Percentiles rank a stretch among this genome's conserved stretches.
These are phyloP conservation scores for Platismatia glauca DNA, from an alignment of 495 filamentous ascomycete genomes.

Conservation along the genomic window DNA sequence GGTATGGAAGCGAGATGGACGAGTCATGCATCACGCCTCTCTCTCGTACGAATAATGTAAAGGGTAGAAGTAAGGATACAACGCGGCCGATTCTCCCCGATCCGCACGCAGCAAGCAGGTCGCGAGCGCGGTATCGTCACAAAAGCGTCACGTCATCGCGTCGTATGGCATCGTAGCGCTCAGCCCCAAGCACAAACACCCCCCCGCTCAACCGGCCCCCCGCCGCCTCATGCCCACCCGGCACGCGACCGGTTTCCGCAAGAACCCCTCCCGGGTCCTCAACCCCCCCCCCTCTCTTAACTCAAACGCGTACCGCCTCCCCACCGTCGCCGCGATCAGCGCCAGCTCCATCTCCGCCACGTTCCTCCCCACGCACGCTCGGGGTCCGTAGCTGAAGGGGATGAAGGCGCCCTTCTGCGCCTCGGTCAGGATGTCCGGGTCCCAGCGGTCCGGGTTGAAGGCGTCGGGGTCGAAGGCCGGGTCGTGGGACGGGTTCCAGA, in stretches of 20 bases:
- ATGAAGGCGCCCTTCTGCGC: slow-evolving; percentile 74
- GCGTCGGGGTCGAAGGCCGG: slow-evolving; percentile 46
- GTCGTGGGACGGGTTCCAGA: slow-evolving; percentile 61
- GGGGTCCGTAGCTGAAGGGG: slow-evolving; percentile 74
- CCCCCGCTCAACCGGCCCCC: not conserved
- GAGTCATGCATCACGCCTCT: no score
- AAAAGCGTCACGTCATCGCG: no score
- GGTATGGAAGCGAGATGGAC: no score
- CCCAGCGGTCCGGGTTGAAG: slow-evolving; percentile 81
- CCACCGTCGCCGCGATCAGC: slow-evolving; percentile 69
- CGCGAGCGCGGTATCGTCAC: no score
- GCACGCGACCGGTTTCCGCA: slow-evolving; percentile 76
- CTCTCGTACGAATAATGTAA: no score
- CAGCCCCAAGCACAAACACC: no score
- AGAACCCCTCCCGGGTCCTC: slow-evolving; percentile 79
- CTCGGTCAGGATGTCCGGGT: slow-evolving; percentile 41
- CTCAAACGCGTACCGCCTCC: slow-evolving; percentile 64
- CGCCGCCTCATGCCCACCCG: slow-evolving; percentile 59
- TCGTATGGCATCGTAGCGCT: no score
- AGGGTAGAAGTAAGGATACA: no score
- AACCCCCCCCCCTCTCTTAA: slow-evolving; percentile 55
- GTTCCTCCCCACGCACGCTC: slow-evolving; percentile 76
- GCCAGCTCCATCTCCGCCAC: slow-evolving; percentile 92
- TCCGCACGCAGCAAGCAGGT: no score
- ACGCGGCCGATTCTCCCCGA: no score